phyloP scores from a whole-genome alignment of 1,284 basidiomycete genomes.

The Malassezia sympodialis region DNA sequence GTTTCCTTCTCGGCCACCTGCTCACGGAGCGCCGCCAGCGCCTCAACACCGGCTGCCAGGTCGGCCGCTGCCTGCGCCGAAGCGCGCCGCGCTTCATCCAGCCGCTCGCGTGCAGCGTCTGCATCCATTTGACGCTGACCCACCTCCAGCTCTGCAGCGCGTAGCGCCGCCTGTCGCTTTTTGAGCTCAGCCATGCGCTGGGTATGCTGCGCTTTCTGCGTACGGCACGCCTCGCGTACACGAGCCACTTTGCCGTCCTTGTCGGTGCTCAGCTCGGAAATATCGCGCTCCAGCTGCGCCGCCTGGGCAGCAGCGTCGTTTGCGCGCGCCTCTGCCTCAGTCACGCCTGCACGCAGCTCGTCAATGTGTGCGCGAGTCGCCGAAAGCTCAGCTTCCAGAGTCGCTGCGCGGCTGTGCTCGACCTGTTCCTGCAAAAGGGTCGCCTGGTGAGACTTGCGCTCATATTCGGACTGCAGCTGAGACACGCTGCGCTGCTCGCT shows the following conservation, averaged over 20 bases:
- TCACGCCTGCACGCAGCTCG: conserved; percentile 60
- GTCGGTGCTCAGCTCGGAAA: conserved; percentile 96
- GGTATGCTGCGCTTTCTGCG: conserved; percentile 68
- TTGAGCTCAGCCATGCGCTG: conserved; percentile 74
- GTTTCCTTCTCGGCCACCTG: conserved; percentile 59
- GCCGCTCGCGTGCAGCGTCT: conserved; percentile 55
- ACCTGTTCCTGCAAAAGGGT: conserved; percentile 73
- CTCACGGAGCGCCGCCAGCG: conserved; percentile 58
- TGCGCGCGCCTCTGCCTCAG: conserved; percentile 65
- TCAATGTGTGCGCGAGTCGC: conserved; percentile 60
- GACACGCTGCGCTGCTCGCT: conserved; percentile 59
- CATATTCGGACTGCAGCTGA: conserved; percentile 54
- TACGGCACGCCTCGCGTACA: conserved; percentile 68
- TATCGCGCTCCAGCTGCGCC: conserved; percentile 82
- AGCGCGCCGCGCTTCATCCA: conserved; percentile 58
- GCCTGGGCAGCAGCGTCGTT: conserved; percentile 65
- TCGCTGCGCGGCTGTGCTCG: conserved; percentile 68
- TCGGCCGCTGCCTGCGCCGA: conserved; percentile 60
- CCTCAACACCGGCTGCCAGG: conserved; percentile 56
- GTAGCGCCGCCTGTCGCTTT: conserved; percentile 73
- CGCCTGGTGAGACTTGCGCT: conserved; percentile 81
- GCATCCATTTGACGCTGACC: conserved; percentile 80
- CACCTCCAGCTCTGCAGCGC: conserved; percentile 74
- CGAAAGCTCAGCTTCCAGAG: conserved; percentile 75
- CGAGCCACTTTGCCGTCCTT: conserved; percentile 93